Base-by-base conservation (phyloP, 176 grass and related monocot genomes). In the Urochloa ruziziensis region DNA sequence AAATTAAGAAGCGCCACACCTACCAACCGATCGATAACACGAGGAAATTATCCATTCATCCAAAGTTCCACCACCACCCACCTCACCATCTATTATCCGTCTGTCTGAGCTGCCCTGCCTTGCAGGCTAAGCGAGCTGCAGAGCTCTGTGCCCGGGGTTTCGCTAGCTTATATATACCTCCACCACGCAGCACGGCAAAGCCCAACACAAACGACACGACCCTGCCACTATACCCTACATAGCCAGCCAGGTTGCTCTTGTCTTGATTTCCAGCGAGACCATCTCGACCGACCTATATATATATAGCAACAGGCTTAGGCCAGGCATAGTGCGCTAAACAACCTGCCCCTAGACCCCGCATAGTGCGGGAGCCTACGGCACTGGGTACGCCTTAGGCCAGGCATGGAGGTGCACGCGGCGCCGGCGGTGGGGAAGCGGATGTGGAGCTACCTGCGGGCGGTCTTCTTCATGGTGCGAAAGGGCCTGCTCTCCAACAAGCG, bases 391-490 rank as follows among this genome's bases (percentile, higher is more conserved):
- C n/a, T n/a, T n/a, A n/a, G n/a, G n/a, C n/a, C 2, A 40, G 42
- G 19, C 7, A 92, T 92, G 92, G 90, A 91, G 62, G 69, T 87
- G 54, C 80, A 89, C 56, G 68, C 85, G 16, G 61, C 85, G 21
- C 48, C 81, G 27, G 73, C 36, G 65, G 75, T 73, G 67, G 90
- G 86, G 35, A 93, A 90, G 85, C 81, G 82, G 84, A 58, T 95
- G 72, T 95, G 89, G 91, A 86, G 82, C 8, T 98, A 91, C 84
- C 84, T 95, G 2, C 93, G 96, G 23, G 89, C 91, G 0, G 88
- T 87, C 58, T 95, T 94, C 70, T 93, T 95, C 86, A 95, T 95
- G 92, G 71, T 77, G 89, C 67, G 96, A 78, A 98, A 95, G 40
- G 93, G 95, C 27, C 30, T 95, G 29, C 47, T 90, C 36, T 90